phyloP scores from a whole-genome alignment of 1,284 basidiomycete genomes.

The Pterulicium gracile region DNA sequence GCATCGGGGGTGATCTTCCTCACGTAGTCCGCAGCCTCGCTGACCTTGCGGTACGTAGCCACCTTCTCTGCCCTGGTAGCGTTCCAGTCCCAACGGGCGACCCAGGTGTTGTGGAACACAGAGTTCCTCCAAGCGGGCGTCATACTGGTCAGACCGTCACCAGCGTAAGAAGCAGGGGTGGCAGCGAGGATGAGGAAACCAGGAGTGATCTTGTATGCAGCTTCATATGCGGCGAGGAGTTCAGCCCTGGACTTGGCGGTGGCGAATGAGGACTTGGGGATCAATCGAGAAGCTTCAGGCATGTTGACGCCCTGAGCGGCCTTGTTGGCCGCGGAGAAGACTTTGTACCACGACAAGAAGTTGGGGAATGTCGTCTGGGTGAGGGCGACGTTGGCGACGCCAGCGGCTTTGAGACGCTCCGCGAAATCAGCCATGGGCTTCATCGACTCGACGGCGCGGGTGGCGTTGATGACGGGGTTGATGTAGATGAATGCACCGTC shows the following conservation, averaged over 20 bases:
- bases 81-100: constrained; percentile 29
- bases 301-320: constrained; percentile 12
- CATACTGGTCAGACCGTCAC: constrained; percentile 28
- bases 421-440: constrained; percentile 20
- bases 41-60: constrained; percentile 23
- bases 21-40: constrained; percentile 26
- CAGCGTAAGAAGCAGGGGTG: constrained; percentile 20
- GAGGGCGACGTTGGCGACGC: constrained; percentile 20
- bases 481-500: constrained; percentile 13
- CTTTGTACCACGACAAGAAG: constrained; percentile 3
- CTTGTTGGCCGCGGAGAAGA: constrained; percentile 18
- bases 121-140: constrained; percentile 35
- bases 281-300: neutral
- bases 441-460: constrained; percentile 20
- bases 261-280: neutral
- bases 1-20: constrained; percentile 34
- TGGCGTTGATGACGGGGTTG: constrained; percentile 18
- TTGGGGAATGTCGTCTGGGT: constrained; percentile 21
- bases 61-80: constrained; percentile 27
- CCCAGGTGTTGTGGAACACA: constrained; percentile 34
- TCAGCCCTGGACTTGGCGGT: neutral
- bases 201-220: constrained; percentile 25
- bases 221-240: constrained; percentile 4
- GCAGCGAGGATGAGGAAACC: constrained; percentile 31
- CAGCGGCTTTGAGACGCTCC: constrained; percentile 18